These are phyloP conservation scores for Capronia americana DNA, from an alignment of 2,329 filamentous ascomycete genomes.

Conservation along the genomic window DNA sequence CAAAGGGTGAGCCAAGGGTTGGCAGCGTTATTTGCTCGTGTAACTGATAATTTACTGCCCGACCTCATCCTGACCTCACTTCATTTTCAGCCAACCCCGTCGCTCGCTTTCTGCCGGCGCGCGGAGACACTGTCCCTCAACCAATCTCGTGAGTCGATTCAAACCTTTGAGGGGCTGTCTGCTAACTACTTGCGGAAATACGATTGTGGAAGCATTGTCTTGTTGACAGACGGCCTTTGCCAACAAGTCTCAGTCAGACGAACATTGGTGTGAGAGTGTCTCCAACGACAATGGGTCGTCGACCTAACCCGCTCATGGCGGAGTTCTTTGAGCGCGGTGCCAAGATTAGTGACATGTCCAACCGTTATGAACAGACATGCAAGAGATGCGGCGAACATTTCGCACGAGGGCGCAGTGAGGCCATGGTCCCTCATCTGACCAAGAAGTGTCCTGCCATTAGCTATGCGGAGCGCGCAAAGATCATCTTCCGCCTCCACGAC, in stretches of 20 bases:
- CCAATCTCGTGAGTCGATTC: conserved; percentile 26
- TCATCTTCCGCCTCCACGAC: conserved; percentile 74
- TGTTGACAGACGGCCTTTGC: background rate
- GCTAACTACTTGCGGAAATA: conserved; percentile 19
- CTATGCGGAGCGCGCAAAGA: conserved; percentile 75
- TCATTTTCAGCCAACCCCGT: background rate
- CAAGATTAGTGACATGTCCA: conserved; percentile 87
- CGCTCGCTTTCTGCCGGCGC: conserved; percentile 5
- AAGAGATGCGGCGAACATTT: conserved; percentile 88
- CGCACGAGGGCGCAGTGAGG: conserved; percentile 86
- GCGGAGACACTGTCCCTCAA: conserved; percentile 8
- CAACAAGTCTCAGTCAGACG: background rate
- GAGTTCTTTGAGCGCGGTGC: conserved; percentile 86
- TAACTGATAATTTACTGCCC: background rate
- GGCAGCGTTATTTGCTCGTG: background rate
- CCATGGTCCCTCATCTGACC: conserved; percentile 77
- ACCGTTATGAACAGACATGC: conserved; percentile 90
- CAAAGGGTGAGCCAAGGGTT: background rate
- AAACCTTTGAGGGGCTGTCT: conserved; percentile 8
- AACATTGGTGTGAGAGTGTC: background rate
- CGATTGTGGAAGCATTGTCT: background rate
- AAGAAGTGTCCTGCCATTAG: conserved; percentile 85
- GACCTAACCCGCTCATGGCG: conserved; percentile 82
- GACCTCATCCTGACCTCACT: conserved; percentile 9
- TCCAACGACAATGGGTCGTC: conserved; percentile 72